These are phyloP conservation scores for Yarrowia divulgata DNA, from an alignment of 805 yeast genomes.

Conservation along the genomic window DNA sequence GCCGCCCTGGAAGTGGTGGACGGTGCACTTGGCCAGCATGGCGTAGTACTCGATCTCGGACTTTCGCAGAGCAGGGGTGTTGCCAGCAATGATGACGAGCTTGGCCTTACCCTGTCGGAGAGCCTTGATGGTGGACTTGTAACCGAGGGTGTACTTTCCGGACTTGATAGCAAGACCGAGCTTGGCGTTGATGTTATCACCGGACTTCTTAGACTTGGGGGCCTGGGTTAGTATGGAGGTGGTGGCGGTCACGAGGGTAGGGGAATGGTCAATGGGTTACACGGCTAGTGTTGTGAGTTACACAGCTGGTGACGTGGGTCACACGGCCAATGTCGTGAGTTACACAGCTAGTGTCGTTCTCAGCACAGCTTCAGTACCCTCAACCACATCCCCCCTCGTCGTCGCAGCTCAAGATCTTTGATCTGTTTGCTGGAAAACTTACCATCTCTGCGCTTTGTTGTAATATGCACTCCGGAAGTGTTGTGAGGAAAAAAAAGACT, in stretches of 20 bases:
- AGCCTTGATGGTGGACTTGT: conserved; percentile 98
- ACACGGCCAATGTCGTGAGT: too few species aligned
- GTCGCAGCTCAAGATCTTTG: conserved; percentile 13
- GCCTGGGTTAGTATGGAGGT: conserved; percentile 60
- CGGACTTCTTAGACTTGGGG: conserved; percentile 89
- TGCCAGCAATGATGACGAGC: conserved; percentile 96
- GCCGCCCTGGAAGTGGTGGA: conserved; percentile 99
- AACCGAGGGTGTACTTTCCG: conserved; percentile 99
- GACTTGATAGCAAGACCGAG: conserved; percentile 98
- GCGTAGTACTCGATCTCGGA: conserved; percentile 99
- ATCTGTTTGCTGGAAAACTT: conserved; percentile 59
- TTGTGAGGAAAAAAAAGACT: conserved; percentile 24
- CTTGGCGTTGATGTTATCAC: conserved; percentile 97
- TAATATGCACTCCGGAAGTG: conserved; percentile 83
- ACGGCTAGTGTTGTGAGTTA: too few species aligned
- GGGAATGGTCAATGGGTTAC: too few species aligned
- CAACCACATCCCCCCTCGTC: too few species aligned
- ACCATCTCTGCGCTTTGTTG: conserved; percentile 93
- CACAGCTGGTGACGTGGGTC: too few species aligned
- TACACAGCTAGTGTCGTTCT: too few species aligned
- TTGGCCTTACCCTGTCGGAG: conserved; percentile 99
- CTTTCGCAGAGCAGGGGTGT: conserved; percentile 99
- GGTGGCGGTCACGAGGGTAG: too few species aligned
- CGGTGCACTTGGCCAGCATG: conserved; percentile 97
- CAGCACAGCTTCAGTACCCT: too few species aligned